Evolutionary conservation across 1,284 basidiomycete species (phyloP).

Genomic region (Ganoderma leucocontextum): DNA sequence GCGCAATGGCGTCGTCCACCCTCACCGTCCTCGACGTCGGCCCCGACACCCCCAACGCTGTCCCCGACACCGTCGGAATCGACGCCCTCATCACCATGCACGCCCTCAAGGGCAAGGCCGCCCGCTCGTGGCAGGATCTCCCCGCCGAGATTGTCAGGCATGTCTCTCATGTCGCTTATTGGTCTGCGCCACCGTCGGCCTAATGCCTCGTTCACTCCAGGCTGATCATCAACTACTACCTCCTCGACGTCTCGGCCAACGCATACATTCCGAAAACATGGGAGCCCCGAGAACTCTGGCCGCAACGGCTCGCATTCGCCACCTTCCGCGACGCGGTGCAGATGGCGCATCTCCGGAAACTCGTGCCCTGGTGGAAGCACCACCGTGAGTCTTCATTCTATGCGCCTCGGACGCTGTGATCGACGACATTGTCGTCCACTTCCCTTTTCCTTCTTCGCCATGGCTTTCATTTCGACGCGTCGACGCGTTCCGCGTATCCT

Average conservation of each 20-base stretch:
- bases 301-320: constrained; percentile 63
- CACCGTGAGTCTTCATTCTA: constrained; percentile 50
- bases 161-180: constrained; percentile 39
- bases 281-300: constrained; percentile 65
- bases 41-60: constrained; percentile 18
- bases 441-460: neutral
- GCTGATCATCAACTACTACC: constrained; percentile 67
- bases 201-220: constrained; percentile 45
- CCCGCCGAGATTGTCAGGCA: constrained; percentile 76
- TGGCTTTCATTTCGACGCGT: constrained; percentile 23
- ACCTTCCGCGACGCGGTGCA: constrained; percentile 60
- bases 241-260: constrained; percentile 55
- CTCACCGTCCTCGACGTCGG: constrained; percentile 26
- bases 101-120: constrained; percentile 70
- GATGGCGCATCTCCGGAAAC: constrained; percentile 68
- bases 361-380: constrained; percentile 52
- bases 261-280: constrained; percentile 63
- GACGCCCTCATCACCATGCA: neutral
- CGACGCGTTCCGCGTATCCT: constrained; percentile 9
- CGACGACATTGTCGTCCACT: neutral
- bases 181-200: constrained; percentile 37
- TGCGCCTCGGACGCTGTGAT: constrained; percentile 1
- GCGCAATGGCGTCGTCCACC: constrained; percentile 34
- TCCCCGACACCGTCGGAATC: constrained; percentile 26
- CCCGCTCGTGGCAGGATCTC: constrained; percentile 74